Conservation (phyloP, 1,139 yeast genomes). For the Saccharomycopsis hybrid region DNA sequence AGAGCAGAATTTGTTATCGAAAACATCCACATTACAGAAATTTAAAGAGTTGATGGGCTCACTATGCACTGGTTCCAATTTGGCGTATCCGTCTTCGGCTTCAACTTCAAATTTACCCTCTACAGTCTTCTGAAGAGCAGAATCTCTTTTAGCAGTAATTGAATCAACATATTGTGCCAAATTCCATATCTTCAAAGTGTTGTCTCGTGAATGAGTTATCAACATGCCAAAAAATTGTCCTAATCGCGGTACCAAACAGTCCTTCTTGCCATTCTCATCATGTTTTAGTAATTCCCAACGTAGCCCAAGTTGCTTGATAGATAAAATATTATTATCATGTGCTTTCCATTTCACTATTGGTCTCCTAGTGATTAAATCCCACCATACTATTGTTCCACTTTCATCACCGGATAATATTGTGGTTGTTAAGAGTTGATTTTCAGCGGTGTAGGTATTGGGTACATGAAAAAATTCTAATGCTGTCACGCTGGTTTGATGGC, state of each 20-base stretch:
- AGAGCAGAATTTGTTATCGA: neutral
- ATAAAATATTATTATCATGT: constrained; percentile 34
- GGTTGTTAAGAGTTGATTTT: neutral
- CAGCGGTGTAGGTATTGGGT: neutral
- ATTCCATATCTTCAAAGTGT: constrained; percentile 19
- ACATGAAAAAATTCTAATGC: constrained; percentile 11
- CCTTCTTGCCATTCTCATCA: neutral
- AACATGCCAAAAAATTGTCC: constrained; percentile 12
- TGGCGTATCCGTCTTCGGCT: too few relatives aligned
- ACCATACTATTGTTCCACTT: constrained; percentile 35
- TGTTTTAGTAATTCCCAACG: neutral
- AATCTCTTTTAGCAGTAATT: too few relatives aligned
- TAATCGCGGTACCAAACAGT: neutral
- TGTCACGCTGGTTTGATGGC: constrained; percentile 12
- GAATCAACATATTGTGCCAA: neutral
- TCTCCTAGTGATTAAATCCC: constrained; percentile 33
- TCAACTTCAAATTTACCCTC: too few relatives aligned
- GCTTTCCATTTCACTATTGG: constrained; percentile 37
- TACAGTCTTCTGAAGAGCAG: neutral
- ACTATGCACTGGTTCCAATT: neutral
- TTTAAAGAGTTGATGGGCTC: constrained; percentile 17
- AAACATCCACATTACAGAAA: constrained; percentile 19
- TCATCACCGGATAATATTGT: constrained; percentile 32
- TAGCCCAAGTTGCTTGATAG: constrained; percentile 28
- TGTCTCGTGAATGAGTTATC: constrained; percentile 19